phyloP scores from a whole-genome alignment of 768 basidiomycete species.

The Mycena albidolilacea region DNA sequence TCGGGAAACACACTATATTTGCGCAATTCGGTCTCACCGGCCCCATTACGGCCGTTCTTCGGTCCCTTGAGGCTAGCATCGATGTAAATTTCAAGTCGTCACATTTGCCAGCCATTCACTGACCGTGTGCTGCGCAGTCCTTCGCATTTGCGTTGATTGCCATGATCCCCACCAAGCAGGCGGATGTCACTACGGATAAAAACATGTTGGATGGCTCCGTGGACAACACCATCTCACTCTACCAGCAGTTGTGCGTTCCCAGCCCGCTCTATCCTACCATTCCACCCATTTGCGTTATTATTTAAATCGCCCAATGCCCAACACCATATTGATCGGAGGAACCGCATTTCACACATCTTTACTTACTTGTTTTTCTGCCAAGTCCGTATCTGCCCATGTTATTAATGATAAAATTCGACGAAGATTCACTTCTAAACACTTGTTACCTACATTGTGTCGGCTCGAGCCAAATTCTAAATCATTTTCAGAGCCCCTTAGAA shows the following conservation, averaged over 20 bases:
- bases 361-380: no score
- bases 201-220: background rate
- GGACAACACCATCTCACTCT: background rate
- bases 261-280: background rate
- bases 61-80: background rate
- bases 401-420: no score
- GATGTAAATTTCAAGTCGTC: background rate
- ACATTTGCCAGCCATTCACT: background rate
- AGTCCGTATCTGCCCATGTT: no score
- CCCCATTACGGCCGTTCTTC: slow-evolving; percentile 9
- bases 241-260: background rate
- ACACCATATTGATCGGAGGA: no score
- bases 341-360: no score
- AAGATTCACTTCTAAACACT: no score
- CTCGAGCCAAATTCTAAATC: no score
- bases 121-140: background rate
- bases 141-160: background rate
- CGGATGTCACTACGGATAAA: background rate
- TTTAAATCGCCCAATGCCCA: background rate
- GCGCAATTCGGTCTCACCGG: slow-evolving; percentile 4
- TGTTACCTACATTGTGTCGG: no score
- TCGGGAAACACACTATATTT: slow-evolving; percentile 11
- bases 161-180: background rate
- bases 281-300: background rate
- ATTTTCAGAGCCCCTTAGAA: no score